Evolutionary conservation across 202 grass and related monocot species (phyloP), one percentile per base, ranked within the genome.

Genomic region (Alloteropsis angusta): DNA sequence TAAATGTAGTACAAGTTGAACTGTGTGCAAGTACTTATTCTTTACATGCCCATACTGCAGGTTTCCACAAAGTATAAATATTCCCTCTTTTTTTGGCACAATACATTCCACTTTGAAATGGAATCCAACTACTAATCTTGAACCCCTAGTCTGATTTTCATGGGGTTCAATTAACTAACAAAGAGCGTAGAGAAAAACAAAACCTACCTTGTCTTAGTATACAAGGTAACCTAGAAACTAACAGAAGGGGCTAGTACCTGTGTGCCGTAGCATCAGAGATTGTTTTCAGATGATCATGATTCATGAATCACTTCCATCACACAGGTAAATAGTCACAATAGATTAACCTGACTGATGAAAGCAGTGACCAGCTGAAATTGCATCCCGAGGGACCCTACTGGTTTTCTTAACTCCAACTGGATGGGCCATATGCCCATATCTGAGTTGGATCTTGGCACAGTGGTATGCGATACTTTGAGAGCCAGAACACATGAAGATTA

Each of bases 81-180:
- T 34, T 60, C 32, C 18, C 19, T 32, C 7, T 2, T 10, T 32
- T 42, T 63, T 38, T 9, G 3, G 18, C 23, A 57, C 19, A 78
- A 53, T 66, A 59, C 75, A 84, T 58, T 68, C 56, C 70, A 57
- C 39, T 76, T 64, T 10, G 56, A 18, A 68, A 21, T 65, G 46
- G 28, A 46, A 62, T 80, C 19, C 56, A 84, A 61, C 46, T 52
- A 43, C 49, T 67, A 78, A 65, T 7, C 0, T 65, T 49, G 10
- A 72, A 73, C 48, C 34, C 59, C 60, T 38, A 10, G 1, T 38
- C 14, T 69, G 41, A n/a, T 81, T 81, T 57, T 72, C 49, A 59
- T 28, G 65, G 42, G 52, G 16, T 54, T 53, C 58, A 50, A 73
- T 67, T 18, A 77, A 32, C 32, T 71, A 66, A 76, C 56, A 71